Base-by-base conservation (phyloP, 106 monocot species). In the Phalaenopsis aphrodite region DNA sequence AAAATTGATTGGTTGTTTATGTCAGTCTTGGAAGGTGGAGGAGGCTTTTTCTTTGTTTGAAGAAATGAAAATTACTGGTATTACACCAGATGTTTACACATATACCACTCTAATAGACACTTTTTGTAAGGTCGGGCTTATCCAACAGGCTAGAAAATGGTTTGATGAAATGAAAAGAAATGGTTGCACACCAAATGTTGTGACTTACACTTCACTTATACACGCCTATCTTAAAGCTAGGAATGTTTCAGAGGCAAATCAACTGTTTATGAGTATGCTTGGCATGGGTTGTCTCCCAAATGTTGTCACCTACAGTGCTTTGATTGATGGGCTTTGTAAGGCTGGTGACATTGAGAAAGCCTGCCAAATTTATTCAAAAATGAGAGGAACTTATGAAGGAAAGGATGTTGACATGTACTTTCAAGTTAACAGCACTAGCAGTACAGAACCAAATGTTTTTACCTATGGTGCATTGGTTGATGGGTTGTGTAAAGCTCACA, bases 321-420 rank as follows among this genome's bases (percentile, higher is more conserved):
- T 99, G 76, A 89, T 99, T 81, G 98, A 99, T 88, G 94, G 98
- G 16, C 84, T 99, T 41, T 99, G 94, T 77, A 99, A 99, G 58
- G 85, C 88, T 80, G 93, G 98, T 24, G 77, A 94, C 52, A 48
- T 87, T 67, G 87, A 88, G n/a, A 91, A 87, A 77, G 92, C 98
- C 41, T 93, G 92, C 61, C 81, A 85, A 48, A 82, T 95, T 52
- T 99, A 94, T 86, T 67, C 80, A n/a, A 99, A 84, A 83, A 93
- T 99, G 94, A 83, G 64, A 61, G 91, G 93, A 72, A 80, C 77
- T 38, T 88, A 38, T 83, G 87, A 93, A 11, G 76, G 66, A n/a
- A 72, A 76, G 37, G 88, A 83, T 81, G 74, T 76, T 72, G 78
- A 86, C 71, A 86, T 77, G 41, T 91, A 86, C 81, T 92, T 94